Percentiles rank a stretch among this genome's conserved stretches.
These are phyloP conservation scores for Neurospora sp. DNA, from an alignment of 495 filamentous ascomycete genomes.

Conservation along the genomic window DNA sequence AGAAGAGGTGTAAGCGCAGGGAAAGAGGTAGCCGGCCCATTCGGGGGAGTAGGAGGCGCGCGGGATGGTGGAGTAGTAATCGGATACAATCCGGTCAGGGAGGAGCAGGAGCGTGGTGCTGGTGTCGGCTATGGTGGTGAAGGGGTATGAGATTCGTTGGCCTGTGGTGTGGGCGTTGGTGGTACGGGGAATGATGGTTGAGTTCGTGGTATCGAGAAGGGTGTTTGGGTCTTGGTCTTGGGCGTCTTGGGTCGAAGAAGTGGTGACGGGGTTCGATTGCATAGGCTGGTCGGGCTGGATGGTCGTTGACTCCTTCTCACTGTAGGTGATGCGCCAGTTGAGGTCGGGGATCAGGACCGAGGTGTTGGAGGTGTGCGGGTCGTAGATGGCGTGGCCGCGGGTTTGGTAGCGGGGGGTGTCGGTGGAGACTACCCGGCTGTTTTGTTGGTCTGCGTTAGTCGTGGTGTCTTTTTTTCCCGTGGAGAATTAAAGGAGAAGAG, in stretches of 20 bases:
- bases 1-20: not conserved
- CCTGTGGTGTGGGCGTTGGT: not conserved
- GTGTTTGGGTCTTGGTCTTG: slow-evolving; percentile 42
- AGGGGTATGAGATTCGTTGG: slow-evolving; percentile 13
- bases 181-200: not conserved
- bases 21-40: not conserved
- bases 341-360: slow-evolving; percentile 39
- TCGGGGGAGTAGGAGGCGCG: slow-evolving; percentile 49
- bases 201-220: not conserved
- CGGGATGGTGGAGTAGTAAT: slow-evolving; percentile 50
- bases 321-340: slow-evolving; percentile 56
- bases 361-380: slow-evolving; percentile 32
- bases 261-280: not conserved
- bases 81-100: slow-evolving; percentile 38
- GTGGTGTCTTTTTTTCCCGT: slow-evolving; percentile 6
- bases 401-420: slow-evolving; percentile 4
- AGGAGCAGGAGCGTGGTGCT: slow-evolving; percentile 60
- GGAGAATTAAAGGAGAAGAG: slow-evolving; percentile 29
- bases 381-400: slow-evolving; percentile 48
- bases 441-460: not conserved
- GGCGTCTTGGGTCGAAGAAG: slow-evolving; percentile 44
- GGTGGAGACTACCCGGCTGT: slow-evolving; percentile 12
- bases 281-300: not conserved
- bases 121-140: slow-evolving; percentile 49
- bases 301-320: not conserved